Evolutionary conservation across 1,284 basidiomycete species (phyloP).

Genomic region (Vanrija sp.): DNA sequence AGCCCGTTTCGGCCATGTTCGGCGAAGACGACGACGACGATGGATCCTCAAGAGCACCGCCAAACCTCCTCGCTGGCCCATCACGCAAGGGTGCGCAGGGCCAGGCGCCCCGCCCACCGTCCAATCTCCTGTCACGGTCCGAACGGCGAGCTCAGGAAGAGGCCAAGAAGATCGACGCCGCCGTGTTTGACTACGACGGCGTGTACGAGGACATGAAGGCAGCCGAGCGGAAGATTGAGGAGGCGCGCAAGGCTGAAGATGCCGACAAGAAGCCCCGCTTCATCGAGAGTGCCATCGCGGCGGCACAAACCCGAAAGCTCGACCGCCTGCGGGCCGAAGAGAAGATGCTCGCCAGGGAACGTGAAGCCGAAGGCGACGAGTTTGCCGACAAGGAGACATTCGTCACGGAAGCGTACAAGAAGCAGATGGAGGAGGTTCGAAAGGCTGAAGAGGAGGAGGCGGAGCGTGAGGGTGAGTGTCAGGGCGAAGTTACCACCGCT

Average conservation of each 20-base stretch:
- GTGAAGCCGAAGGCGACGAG: slow-evolving; percentile 88
- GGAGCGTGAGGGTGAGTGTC: slow-evolving; percentile 67
- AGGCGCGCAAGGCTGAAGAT: slow-evolving; percentile 65
- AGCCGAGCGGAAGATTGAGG: slow-evolving; percentile 66
- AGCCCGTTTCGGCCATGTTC: slow-evolving; percentile 17
- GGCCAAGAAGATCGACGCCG: slow-evolving; percentile 73
- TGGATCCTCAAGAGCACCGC: slow-evolving; percentile 7
- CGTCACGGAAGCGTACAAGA: slow-evolving; percentile 95
- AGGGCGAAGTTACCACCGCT: neutral
- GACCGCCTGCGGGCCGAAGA: slow-evolving; percentile 95
- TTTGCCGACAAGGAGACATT: slow-evolving; percentile 94
- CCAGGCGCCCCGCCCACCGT: slow-evolving; percentile 7
- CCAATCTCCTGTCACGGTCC: slow-evolving; percentile 29
- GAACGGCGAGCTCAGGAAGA: slow-evolving; percentile 54
- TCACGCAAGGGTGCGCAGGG: neutral
- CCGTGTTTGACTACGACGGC: slow-evolving; percentile 93
- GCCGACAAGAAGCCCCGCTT: slow-evolving; percentile 90
- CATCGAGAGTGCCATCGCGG: slow-evolving; percentile 73
- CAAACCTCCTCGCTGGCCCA: slow-evolving; percentile 1
- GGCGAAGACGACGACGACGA: slow-evolving; percentile 40
- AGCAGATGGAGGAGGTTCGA: slow-evolving; percentile 89
- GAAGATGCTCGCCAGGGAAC: slow-evolving; percentile 92
- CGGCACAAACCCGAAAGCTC: slow-evolving; percentile 78
- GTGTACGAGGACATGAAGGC: slow-evolving; percentile 95
- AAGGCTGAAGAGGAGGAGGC: slow-evolving; percentile 88